phyloP scores from a whole-genome alignment of 2,329 filamentous ascomycete species.

The Cadophora luteo-olivacea region DNA sequence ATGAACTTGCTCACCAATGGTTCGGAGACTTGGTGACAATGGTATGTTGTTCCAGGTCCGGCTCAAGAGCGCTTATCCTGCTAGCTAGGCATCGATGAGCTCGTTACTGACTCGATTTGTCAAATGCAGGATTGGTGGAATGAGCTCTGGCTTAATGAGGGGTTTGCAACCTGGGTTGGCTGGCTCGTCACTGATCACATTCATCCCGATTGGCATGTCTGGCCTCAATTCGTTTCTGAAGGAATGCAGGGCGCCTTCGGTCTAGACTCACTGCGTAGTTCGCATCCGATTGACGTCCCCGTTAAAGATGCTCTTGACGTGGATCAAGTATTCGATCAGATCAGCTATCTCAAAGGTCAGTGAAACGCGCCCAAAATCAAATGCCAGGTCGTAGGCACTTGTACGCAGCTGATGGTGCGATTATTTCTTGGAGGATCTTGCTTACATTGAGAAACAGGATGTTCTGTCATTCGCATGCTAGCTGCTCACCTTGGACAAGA shows the following conservation, averaged over 20 bases:
- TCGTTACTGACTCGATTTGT: neutral
- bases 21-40: constrained; percentile 95
- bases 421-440: too few species aligned
- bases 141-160: constrained; percentile 89
- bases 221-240: constrained; percentile 97
- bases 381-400: too few species aligned
- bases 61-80: too few species aligned
- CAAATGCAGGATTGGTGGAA: constrained; percentile 73
- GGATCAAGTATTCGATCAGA: constrained; percentile 97
- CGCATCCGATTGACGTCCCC: constrained; percentile 94
- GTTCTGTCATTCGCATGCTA: constrained; percentile 95
- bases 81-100: neutral
- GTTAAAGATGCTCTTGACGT: constrained; percentile 94
- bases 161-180: constrained; percentile 95
- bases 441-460: constrained; percentile 52
- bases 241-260: constrained; percentile 90
- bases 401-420: too few species aligned
- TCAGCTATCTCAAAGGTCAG: constrained; percentile 86
- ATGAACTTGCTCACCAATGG: constrained; percentile 96
- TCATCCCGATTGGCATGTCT: constrained; percentile 96
- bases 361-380: neutral
- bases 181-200: constrained; percentile 81
- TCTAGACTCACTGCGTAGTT: constrained; percentile 87
- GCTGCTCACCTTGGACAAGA: constrained; percentile 87
- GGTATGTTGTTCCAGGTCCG: constrained; percentile 43